Evolutionary conservation across 2,329 filamentous ascomycete species (phyloP), one percentile per base, ranked within the genome.

Genomic region (Sclerotinia trifoliorum): DNA sequence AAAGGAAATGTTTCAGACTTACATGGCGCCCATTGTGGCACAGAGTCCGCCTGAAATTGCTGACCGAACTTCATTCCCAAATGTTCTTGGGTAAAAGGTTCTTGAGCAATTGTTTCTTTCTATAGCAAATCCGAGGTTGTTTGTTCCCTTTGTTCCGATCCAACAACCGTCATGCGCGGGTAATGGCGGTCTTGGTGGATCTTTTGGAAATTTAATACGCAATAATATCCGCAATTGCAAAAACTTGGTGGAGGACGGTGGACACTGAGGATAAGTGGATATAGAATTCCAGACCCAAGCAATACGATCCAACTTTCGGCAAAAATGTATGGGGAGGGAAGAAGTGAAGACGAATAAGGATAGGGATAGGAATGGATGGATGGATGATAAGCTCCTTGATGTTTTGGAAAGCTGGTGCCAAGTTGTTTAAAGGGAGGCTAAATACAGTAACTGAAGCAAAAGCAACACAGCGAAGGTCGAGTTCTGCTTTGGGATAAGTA

Each of bases 11-110:
- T 48, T 61, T 65, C 46, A 62, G 56, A 81, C 83, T 76, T 82
- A 92, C 89, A 90, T 72, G 92, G 84, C 75, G 86, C 90, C 91
- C 91, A 95, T 85, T 90, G 88, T 71, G 91, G 91, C 76, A 93
- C 91, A 58, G 91, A 94, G 78, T 91, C 86, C 79, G 87, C 84
- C 77, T 89, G 87, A 70, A 95, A 84, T 70, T 87, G 89, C 72
- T 91, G 84, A 71, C 90, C 90, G 85, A 90, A 93, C 83, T 93
- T 92, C 90, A 92, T 93, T 65, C 72, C 60, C 32, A 62, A 51
- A 39, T 13, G 21, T 51, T 15, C 15, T 39, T n/a, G n/a, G 39
- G 46, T 39, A 21, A 49, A 51, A 62, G 46, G 15, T 51, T 6
- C 46, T 44, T n/a, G 29, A 58, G 63, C 26, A 65, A 65, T 58